Conservation (phyloP, 108 stramenopile genomes). For the Skeletonema grethae region DNA sequence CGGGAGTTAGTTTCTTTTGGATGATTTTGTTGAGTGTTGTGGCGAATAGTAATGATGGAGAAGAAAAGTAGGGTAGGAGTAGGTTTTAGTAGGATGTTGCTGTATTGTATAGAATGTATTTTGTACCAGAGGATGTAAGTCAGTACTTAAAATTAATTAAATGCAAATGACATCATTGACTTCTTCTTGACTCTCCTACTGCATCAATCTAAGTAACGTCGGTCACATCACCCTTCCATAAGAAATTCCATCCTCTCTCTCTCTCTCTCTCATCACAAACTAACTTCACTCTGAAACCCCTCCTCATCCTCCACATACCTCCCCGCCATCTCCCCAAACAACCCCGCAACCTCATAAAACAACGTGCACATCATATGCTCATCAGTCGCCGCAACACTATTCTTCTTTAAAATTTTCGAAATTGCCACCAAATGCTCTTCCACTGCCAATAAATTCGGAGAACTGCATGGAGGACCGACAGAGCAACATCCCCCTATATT, state of each 20-base stretch:
- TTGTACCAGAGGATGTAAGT: no score
- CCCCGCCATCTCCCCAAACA: conserved; percentile 51
- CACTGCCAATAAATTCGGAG: conserved; percentile 45
- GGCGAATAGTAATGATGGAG: conserved; percentile 1
- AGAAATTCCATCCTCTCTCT: not conserved
- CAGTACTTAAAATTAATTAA: no score
- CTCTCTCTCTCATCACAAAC: conserved; percentile 17
- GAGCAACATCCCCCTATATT: conserved; percentile 41
- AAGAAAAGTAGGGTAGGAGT: no score
- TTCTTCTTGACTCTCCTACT: not conserved
- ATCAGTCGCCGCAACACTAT: conserved; percentile 51
- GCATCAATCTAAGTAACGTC: not conserved
- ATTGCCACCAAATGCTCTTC: conserved; percentile 41
- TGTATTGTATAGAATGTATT: no score
- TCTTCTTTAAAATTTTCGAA: conserved; percentile 51
- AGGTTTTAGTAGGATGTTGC: no score
- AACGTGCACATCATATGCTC: conserved; percentile 56
- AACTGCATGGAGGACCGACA: conserved; percentile 43
- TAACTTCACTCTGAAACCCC: conserved; percentile 42
- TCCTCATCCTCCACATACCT: conserved; percentile 39
- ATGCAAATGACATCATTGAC: no score
- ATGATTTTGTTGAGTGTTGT: conserved; percentile 19
- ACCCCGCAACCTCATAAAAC: conserved; percentile 52
- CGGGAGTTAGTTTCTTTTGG: conserved; percentile 44
- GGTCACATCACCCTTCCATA: no score